A percentile compares a stretch with the other conserved stretches of the same genome.
phyloP scores from a whole-genome alignment of 2,329 filamentous ascomycete species.

The Emergomyces pasteurianus region DNA sequence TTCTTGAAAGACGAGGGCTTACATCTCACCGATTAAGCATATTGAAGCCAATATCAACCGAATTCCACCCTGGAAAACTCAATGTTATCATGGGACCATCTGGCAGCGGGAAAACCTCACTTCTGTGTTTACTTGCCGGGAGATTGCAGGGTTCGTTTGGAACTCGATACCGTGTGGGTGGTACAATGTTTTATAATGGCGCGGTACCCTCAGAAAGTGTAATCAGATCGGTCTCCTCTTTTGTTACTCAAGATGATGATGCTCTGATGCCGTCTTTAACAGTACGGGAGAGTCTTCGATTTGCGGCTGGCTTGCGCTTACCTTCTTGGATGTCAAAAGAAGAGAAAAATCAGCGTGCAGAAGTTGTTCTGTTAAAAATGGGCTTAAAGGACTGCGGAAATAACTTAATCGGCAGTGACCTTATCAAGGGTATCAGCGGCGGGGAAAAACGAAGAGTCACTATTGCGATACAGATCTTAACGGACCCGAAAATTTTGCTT shows the following conservation, averaged over 20 bases:
- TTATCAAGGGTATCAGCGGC: constrained; percentile 67
- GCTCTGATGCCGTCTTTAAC: constrained; percentile 62
- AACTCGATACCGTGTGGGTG: constrained; percentile 50
- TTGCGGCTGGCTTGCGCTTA: constrained; percentile 58
- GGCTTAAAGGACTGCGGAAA: constrained; percentile 68
- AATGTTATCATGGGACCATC: constrained; percentile 75
- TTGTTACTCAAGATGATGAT: constrained; percentile 69
- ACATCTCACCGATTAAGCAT: constrained; percentile 37
- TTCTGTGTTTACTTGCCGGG: constrained; percentile 61
- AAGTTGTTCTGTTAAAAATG: constrained; percentile 62
- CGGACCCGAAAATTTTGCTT: constrained; percentile 59
- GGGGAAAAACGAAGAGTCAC: constrained; percentile 68
- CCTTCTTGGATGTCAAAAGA: constrained; percentile 57
- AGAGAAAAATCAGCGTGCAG: constrained; percentile 56
- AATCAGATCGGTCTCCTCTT: constrained; percentile 60
- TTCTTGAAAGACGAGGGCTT: constrained; percentile 33
- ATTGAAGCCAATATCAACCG: constrained; percentile 53
- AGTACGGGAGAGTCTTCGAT: constrained; percentile 60
- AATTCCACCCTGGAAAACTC: constrained; percentile 55
- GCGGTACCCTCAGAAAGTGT: constrained; percentile 56
- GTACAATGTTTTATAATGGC: constrained; percentile 58
- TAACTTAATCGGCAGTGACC: constrained; percentile 58
- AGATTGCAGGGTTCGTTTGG: constrained; percentile 50
- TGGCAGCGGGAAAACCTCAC: constrained; percentile 63
- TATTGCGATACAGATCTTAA: constrained; percentile 66